These are phyloP conservation scores for Microbotryomycetes sp. DNA, from an alignment of 1,284 basidiomycete species.

Conservation along the genomic window DNA sequence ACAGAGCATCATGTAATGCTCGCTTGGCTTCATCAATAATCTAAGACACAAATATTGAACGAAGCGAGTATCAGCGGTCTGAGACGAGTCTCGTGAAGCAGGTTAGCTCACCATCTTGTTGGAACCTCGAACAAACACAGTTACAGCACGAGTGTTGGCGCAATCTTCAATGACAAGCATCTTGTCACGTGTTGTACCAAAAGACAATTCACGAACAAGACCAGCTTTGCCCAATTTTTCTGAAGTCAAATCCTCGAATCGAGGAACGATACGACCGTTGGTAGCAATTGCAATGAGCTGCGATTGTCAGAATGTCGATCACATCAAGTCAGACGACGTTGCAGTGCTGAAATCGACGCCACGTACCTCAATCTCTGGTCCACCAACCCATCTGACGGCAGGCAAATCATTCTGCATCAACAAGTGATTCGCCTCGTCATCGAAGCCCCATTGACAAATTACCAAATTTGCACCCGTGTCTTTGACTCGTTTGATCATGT, in stretches of 20 bases:
- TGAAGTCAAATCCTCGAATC: constrained; percentile 88
- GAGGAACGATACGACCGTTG: constrained; percentile 93
- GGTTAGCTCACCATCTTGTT: constrained; percentile 83
- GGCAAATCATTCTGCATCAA: constrained; percentile 96
- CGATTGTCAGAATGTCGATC: not conserved
- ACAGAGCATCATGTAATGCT: constrained; percentile 94
- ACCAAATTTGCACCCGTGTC: constrained; percentile 97
- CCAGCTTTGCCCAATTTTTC: constrained; percentile 92
- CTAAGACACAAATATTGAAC: constrained; percentile 52
- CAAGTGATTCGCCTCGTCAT: constrained; percentile 97
- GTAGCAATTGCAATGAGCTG: constrained; percentile 97
- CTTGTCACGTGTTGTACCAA: constrained; percentile 96
- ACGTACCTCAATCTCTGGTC: constrained; percentile 91
- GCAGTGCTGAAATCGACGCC: not conserved
- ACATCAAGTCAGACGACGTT: not conserved
- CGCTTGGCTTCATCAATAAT: constrained; percentile 98
- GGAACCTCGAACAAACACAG: constrained; percentile 91
- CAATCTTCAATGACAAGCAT: constrained; percentile 99
- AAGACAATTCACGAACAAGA: constrained; percentile 84
- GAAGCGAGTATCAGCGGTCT: no score
- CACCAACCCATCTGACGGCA: constrained; percentile 98
- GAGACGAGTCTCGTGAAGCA: not conserved
- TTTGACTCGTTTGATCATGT: constrained; percentile 97
- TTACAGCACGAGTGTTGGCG: constrained; percentile 92
- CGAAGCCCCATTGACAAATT: constrained; percentile 99